These are phyloP conservation scores for Trichoderma atroviride DNA, from an alignment of 2,329 filamentous ascomycete genomes.

Conservation along the genomic window DNA sequence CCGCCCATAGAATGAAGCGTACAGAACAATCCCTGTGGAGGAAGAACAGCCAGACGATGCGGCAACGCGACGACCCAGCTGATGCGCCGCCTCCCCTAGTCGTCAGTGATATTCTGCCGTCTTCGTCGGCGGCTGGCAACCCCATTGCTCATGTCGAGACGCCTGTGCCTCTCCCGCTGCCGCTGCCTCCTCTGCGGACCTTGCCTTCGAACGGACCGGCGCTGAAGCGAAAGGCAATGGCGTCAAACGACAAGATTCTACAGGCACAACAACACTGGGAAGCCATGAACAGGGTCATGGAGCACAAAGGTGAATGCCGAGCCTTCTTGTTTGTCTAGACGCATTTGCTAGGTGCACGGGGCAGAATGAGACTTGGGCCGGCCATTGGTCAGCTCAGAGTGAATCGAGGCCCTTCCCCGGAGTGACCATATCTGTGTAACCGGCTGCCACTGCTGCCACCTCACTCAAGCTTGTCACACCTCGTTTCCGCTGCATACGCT, in stretches of 20 bases:
- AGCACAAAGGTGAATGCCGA: not conserved
- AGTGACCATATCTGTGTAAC: not conserved
- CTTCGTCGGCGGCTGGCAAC: not conserved
- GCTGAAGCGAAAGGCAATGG: not conserved
- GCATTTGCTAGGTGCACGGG: not conserved
- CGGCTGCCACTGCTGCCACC: not conserved
- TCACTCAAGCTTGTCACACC: not conserved
- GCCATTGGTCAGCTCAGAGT: constrained; percentile 1
- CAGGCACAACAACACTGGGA: constrained; percentile 40
- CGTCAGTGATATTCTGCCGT: constrained; percentile 32
- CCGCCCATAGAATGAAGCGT: constrained; percentile 25
- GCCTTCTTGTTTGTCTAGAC: not conserved
- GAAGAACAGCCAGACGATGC: not conserved
- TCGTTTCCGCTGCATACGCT: not conserved
- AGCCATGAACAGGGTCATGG: constrained; percentile 18
- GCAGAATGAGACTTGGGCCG: not conserved
- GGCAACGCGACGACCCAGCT: not conserved
- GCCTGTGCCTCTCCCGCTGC: not conserved
- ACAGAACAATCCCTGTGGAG: constrained; percentile 22
- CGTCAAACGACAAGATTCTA: constrained; percentile 31
- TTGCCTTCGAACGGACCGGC: not conserved
- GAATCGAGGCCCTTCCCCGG: not conserved
- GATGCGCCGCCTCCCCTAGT: constrained; percentile 26
- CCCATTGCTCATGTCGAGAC: not conserved
- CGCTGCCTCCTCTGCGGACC: not conserved